Conservation (phyloP, 2,329 filamentous ascomycete genomes). For the Alternaria novae-zelandiae region DNA sequence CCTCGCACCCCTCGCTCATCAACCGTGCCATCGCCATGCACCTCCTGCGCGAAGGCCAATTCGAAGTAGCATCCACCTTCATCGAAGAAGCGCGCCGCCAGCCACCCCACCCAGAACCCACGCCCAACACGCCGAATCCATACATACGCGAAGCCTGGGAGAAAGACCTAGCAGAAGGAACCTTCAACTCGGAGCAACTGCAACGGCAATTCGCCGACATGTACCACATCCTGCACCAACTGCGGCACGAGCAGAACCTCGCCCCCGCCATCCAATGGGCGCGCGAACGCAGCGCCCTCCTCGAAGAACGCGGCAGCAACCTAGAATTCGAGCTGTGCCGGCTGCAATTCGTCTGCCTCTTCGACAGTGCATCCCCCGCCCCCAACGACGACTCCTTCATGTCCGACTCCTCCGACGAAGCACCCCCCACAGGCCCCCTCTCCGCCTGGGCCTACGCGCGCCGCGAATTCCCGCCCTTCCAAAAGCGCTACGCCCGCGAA, state of each 20-base stretch:
- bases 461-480: conserved; percentile 75
- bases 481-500: conserved; percentile 75
- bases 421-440: conserved; percentile 54
- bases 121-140: conserved; percentile 43
- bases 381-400: conserved; percentile 56
- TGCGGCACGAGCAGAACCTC: conserved; percentile 75
- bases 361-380: conserved; percentile 48
- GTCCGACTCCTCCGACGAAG: conserved; percentile 26
- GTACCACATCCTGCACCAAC: conserved; percentile 84
- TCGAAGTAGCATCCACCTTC: conserved; percentile 85
- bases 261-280: conserved; percentile 89
- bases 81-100: conserved; percentile 70
- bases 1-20: conserved; percentile 75
- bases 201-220: conserved; percentile 84
- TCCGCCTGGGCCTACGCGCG: conserved; percentile 79
- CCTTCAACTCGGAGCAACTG: conserved; percentile 70
- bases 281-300: conserved; percentile 67
- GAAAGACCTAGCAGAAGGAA: conserved; percentile 59
- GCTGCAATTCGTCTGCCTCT: conserved; percentile 88
- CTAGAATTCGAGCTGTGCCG: conserved; percentile 94
- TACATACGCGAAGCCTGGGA: conserved; percentile 46
- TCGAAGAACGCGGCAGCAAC: conserved; percentile 86
- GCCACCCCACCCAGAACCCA: conserved; percentile 50
- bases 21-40: conserved; percentile 97
- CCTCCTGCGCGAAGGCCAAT: conserved; percentile 90